Evolutionary conservation across 495 filamentous ascomycete species (phyloP), one percentile per base, ranked within the genome.

Genomic region (Hypoxylon lienhwacheense): DNA sequence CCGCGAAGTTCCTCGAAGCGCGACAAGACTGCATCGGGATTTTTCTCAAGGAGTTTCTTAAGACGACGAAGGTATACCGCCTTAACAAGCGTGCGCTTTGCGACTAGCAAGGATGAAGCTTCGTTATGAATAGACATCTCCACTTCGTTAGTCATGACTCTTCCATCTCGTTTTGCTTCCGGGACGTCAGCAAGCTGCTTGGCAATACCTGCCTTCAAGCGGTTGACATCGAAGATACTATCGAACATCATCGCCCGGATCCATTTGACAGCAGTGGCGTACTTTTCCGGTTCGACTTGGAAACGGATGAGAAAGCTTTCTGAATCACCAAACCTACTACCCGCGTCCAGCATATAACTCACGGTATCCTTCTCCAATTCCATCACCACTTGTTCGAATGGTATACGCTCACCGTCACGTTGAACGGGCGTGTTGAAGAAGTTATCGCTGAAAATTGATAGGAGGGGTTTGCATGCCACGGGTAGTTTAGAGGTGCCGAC

Each of bases 181-280:
- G 93, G 93, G 20, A 99, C 86, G 64, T 97, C 93, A 7, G 91
- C 90, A 5, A 96, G 80, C 19, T 96, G 84, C 67, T 95, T 88
- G 14, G 83, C 81, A n/a, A 91, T 81, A n/a, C 87, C 87, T 0
- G 91, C 85, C 50, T 84, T 85, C 47, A 99, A 77, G 57, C 95
- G 81, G 21, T 71, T 78, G 8, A 84, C 77, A 55, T 97, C 93
- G 59, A 97, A 96, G 41, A 97, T 76, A 34, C 86, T 85, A 64
- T 91, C 83, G 69, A 90, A 95, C 63, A 93, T 82, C 67, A 97
- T 73, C n/a, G 86, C 85, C 28, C 81, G 83, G 8, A 97, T 71
- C 93, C 91, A 97, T 39, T 84, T 79, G 56, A 99, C 86, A 12
- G 87, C 84, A 0, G 81, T 81, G 47, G 81, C 76, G 70, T 97